phyloP scores from a whole-genome alignment of 139 green algal species.

The Nannochloris sp. region DNA sequence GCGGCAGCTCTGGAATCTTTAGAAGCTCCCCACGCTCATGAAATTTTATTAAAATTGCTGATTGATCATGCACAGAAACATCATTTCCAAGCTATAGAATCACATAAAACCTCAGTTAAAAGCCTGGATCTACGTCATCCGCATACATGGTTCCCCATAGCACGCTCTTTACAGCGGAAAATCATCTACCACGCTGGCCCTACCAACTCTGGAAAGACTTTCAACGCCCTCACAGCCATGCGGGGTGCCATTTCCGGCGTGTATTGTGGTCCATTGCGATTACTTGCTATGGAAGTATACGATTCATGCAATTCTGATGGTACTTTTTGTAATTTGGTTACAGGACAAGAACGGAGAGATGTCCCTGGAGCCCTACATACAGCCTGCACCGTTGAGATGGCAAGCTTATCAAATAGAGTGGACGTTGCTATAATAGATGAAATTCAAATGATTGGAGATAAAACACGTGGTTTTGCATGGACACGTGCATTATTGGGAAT shows the following conservation, averaged over 20 bases:
- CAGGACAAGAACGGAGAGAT: conserved; percentile 77
- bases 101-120: no score
- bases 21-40: background rate
- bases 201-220: conserved; percentile 97
- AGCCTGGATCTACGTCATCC: conserved; percentile 15
- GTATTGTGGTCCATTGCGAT: conserved; percentile 89
- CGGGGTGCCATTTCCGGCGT: conserved; percentile 55
- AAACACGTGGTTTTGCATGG: conserved; percentile 85
- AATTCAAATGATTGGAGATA: conserved; percentile 87
- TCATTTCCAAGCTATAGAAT: no score
- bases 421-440: conserved; percentile 96
- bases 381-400: conserved; percentile 95
- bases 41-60: background rate
- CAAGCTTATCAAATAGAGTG: conserved; percentile 30
- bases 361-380: conserved; percentile 73
- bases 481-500: conserved; percentile 84
- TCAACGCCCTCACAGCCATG: conserved; percentile 74
- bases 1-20: background rate
- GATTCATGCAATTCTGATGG: conserved; percentile 48
- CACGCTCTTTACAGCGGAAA: conserved; percentile 63
- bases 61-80: background rate
- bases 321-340: conserved; percentile 47
- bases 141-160: conserved; percentile 72
- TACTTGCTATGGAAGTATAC: conserved; percentile 89
- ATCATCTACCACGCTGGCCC: conserved; percentile 91